phyloP scores from a whole-genome alignment of 192 early-diverging fungal species.

The Paraglomus brasilianum region DNA sequence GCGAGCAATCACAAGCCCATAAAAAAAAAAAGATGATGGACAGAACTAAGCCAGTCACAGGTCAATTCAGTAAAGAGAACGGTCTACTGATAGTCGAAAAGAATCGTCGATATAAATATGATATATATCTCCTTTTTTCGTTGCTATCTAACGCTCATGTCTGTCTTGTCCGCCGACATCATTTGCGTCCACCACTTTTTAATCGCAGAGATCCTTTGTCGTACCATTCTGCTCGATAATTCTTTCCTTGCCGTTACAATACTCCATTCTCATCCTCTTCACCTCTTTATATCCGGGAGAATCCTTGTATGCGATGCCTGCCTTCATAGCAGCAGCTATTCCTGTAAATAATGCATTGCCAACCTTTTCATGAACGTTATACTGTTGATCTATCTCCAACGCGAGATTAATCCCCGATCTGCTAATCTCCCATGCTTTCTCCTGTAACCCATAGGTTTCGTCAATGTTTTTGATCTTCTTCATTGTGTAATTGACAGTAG shows the following conservation, averaged over 20 bases:
- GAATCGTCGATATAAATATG: no score
- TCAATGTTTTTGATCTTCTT: slow-evolving; percentile 44
- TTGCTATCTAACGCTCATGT: no score
- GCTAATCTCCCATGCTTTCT: slow-evolving; percentile 52
- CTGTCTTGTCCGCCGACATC: no score
- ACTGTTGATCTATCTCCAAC: slow-evolving; percentile 53
- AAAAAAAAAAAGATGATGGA: no score
- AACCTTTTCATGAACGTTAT: slow-evolving; percentile 53
- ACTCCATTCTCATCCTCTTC: slow-evolving; percentile 7
- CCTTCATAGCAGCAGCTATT: slow-evolving; percentile 48
- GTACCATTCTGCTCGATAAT: no score
- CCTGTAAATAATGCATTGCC: slow-evolving; percentile 45
- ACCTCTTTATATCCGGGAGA: slow-evolving; percentile 40
- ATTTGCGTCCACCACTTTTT: no score
- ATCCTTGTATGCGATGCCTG: slow-evolving; percentile 51
- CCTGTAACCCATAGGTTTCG: slow-evolving; percentile 46
- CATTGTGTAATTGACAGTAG: slow-evolving; percentile 38
- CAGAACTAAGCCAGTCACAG: no score
- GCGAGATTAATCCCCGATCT: slow-evolving; percentile 47
- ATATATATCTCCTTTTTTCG: no score
- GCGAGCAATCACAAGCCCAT: neutral
- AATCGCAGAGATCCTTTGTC: no score
- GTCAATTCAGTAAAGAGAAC: no score
- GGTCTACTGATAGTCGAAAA: no score
- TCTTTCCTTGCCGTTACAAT: neutral